Evolutionary conservation across 2,329 filamentous ascomycete genomes (phyloP).

Genomic region (Colletotrichum euphorbiae): DNA sequence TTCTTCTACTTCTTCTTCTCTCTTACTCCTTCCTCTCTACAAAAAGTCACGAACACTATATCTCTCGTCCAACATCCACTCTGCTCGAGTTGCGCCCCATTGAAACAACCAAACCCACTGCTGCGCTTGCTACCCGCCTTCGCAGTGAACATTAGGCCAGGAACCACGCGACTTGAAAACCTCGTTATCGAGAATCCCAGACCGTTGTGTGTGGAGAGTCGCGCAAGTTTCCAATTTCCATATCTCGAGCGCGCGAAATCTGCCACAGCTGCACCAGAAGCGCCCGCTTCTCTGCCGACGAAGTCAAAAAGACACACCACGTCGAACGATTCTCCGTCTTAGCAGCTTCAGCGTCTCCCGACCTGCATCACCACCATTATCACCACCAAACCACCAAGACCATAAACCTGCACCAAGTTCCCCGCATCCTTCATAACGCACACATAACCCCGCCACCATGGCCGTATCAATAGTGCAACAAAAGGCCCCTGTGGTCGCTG

Average conservation of each 20-base stretch:
- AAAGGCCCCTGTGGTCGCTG: conserved; percentile 72
- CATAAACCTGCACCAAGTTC: conserved; percentile 34
- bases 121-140: conserved; percentile 35
- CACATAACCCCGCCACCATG: conserved; percentile 52
- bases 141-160: conserved; percentile 28
- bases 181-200: conserved; percentile 5
- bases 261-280: conserved; percentile 23
- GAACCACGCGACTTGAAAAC: conserved; percentile 29
- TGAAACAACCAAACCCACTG: conserved; percentile 5
- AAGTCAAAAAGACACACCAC: conserved; percentile 26
- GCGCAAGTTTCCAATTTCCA: conserved; percentile 32
- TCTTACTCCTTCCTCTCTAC: not conserved
- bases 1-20: conserved; percentile 16
- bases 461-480: conserved; percentile 53
- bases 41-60: not conserved
- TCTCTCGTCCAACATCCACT: conserved; percentile 6
- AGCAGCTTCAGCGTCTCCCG: conserved; percentile 24
- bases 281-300: conserved; percentile 27
- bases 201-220: conserved; percentile 30
- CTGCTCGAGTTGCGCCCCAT: conserved; percentile 7
- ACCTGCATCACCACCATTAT: conserved; percentile 15
- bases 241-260: conserved; percentile 21
- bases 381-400: conserved; percentile 11
- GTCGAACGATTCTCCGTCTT: conserved; percentile 29
- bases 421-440: conserved; percentile 38